Conservation (phyloP, 305 asterid species). For the Fraxinus velutina region DNA sequence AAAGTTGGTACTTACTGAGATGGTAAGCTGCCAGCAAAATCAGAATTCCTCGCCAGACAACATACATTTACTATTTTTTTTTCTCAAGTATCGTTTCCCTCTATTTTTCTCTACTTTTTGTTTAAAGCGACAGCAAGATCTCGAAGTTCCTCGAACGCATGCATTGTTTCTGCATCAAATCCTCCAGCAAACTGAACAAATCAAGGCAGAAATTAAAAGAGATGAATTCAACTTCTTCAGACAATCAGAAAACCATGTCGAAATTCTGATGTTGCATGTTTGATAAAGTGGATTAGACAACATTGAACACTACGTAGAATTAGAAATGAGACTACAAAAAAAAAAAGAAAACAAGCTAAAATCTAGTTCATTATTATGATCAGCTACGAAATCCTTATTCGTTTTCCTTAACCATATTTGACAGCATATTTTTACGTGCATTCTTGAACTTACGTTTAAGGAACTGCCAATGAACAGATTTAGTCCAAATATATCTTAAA, state of each 20-base stretch:
- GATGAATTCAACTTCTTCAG: not conserved
- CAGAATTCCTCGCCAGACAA: slow-evolving; percentile 6
- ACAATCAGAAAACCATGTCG: not conserved
- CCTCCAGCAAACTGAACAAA: slow-evolving; percentile 91
- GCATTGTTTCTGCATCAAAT: slow-evolving; percentile 92
- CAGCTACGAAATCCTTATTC: not conserved
- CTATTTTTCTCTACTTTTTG: slow-evolving; percentile 35
- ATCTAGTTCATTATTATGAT: not conserved
- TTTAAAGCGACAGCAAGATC: slow-evolving; percentile 72
- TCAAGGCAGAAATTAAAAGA: not conserved
- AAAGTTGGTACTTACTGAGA: slow-evolving; percentile 50
- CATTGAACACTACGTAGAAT: not conserved
- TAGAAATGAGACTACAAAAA: not conserved
- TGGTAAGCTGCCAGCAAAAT: slow-evolving; percentile 47
- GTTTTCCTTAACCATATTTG: not conserved
- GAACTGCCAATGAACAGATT: not conserved
- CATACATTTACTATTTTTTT: slow-evolving; percentile 4
- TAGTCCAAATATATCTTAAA: not conserved
- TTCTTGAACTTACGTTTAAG: not conserved
- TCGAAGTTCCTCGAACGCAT: slow-evolving; percentile 90
- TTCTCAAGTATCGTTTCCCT: not conserved
- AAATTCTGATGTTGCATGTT: not conserved
- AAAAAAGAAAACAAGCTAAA: not conserved
- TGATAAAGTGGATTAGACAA: not conserved
- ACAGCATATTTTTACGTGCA: not conserved